phyloP scores from a whole-genome alignment of 768 basidiomycete species.

The Rhodotorula paludigena region DNA sequence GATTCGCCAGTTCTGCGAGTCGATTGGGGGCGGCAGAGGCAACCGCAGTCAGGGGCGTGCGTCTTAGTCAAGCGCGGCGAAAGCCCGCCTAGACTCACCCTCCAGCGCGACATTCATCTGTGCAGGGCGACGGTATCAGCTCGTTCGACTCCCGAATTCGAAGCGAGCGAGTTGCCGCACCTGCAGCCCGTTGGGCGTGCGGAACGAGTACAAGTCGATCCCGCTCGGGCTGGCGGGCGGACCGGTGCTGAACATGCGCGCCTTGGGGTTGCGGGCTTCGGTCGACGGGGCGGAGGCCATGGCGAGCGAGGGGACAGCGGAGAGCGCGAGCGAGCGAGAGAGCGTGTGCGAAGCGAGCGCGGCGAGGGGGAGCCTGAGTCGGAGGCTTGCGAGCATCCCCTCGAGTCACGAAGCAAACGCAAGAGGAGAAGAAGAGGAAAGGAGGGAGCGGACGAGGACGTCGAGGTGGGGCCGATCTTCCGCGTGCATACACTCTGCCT shows the following conservation, averaged over 20 bases:
- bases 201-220: slow-evolving; percentile 11
- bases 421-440: neutral
- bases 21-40: neutral
- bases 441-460: neutral
- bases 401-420: neutral
- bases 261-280: neutral
- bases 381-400: neutral
- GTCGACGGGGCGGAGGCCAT: neutral
- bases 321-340: neutral
- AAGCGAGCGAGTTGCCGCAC: neutral
- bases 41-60: too few species aligned
- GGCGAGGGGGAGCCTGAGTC: neutral
- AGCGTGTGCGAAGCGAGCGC: neutral
- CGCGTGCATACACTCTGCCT: too few species aligned
- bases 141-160: too few species aligned
- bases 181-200: slow-evolving; percentile 28
- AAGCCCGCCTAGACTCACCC: neutral
- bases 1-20: slow-evolving; percentile 10
- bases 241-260: neutral
- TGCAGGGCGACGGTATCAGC: neutral
- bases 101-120: slow-evolving; percentile 31
- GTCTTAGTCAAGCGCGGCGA: neutral
- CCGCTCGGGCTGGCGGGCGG: slow-evolving; percentile 4
- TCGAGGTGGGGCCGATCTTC: neutral
- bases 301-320: neutral